Conservation (phyloP, 129 eudicot genomes). For the Flaveria robusta region DNA sequence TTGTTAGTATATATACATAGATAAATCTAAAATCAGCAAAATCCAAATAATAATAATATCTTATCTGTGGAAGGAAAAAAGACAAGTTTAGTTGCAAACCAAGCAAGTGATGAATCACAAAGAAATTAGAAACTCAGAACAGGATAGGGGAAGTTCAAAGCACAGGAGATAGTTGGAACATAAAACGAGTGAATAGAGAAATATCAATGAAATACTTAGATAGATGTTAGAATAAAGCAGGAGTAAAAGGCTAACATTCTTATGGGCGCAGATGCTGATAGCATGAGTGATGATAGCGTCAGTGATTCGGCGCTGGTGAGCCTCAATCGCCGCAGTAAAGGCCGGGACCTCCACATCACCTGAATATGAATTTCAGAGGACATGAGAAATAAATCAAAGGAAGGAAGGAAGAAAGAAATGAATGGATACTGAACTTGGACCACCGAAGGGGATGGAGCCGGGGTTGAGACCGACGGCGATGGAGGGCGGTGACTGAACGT, state of each 20-base stretch:
- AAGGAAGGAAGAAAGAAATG: too few relatives aligned
- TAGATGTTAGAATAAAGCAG: too few relatives aligned
- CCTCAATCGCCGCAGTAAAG: slow-evolving; percentile 75
- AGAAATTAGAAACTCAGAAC: too few relatives aligned
- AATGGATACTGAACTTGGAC: slow-evolving; percentile 56
- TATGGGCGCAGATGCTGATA: slow-evolving; percentile 52
- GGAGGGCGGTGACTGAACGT: slow-evolving; percentile 69
- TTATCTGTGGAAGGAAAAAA: neutral
- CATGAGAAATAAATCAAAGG: too few relatives aligned
- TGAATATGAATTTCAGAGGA: too few relatives aligned
- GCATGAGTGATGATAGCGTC: slow-evolving; percentile 68
- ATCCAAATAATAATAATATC: slow-evolving; percentile 16
- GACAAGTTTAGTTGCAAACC: neutral
- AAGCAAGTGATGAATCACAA: slow-evolving; percentile 6
- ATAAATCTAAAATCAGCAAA: slow-evolving; percentile 5
- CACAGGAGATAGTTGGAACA: neutral
- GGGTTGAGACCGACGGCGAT: slow-evolving; percentile 71
- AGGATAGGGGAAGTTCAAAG: slow-evolving; percentile 1
- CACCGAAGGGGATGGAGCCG: slow-evolving; percentile 84
- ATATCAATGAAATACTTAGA: too few relatives aligned
- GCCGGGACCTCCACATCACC: slow-evolving; percentile 86
- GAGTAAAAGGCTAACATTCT: slow-evolving; percentile 44
- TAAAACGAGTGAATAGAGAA: neutral
- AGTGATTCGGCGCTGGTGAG: slow-evolving; percentile 66
- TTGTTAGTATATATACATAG: neutral